phyloP scores from a whole-genome alignment of 805 yeast genomes.

The Metschnikowia shivogae region DNA sequence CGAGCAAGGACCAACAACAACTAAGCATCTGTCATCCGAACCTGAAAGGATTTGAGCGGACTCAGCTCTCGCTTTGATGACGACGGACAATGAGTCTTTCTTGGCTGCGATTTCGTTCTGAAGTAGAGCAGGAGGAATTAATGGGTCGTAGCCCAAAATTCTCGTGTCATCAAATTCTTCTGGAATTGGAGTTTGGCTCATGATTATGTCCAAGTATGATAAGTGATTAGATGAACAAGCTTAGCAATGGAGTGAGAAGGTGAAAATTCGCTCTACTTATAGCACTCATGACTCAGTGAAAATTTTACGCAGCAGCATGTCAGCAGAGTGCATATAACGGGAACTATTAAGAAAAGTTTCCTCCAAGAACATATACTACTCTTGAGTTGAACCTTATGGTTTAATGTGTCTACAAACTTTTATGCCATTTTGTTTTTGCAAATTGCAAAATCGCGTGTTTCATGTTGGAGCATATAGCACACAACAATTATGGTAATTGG shows the following conservation, averaged over 20 bases:
- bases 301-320: conserved; percentile 18
- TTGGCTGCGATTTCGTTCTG: conserved; percentile 81
- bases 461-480: too few species aligned
- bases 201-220: conserved; percentile 6
- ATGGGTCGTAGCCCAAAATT: conserved; percentile 87
- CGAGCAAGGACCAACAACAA: conserved; percentile 96
- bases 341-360: not conserved
- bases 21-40: conserved; percentile 78
- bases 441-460: too few species aligned
- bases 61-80: conserved; percentile 71
- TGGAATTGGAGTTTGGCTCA: conserved; percentile 49
- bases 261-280: conserved; percentile 4
- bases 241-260: not conserved
- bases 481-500: not conserved
- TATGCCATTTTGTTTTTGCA: too few species aligned
- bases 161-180: conserved; percentile 74
- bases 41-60: conserved; percentile 74
- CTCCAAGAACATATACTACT: not conserved
- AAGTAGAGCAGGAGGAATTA: conserved; percentile 90
- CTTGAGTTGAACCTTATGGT: too few species aligned
- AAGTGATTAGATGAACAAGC: not conserved
- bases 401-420: too few species aligned
- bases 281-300: conserved; percentile 13
- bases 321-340: conserved; percentile 8
- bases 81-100: conserved; percentile 53